Base-by-base conservation (phyloP, 2,329 filamentous ascomycete species). In the Didymella pomorum region DNA sequence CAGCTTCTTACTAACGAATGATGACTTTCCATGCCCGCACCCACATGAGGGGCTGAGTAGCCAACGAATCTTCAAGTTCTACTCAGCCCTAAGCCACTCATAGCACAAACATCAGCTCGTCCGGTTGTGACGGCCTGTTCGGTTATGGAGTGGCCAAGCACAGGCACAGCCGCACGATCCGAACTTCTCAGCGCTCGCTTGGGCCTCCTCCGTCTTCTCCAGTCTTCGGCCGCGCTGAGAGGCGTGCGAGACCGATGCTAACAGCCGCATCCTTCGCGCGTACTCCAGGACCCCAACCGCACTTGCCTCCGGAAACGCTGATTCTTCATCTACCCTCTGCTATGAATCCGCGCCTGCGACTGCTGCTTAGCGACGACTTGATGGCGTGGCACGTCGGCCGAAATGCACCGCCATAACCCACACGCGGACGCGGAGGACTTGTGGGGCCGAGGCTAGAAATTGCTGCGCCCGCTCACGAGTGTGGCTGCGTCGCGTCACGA, bases 71-170 rank as follows among this genome's bases (percentile, higher is more conserved):
- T 60, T 69, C 62, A 63, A 61, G 67, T 63, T 66, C 63, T 56
- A 62, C 70, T 71, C 71, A 71, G 72, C 72, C 72, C 65, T 71
- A 48, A 64, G 62, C 59, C 58, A 59, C 56, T 58, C 64, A 63
- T n/a, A 50, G 53, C 44, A 52, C 58, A 48, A 61, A 52, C 41
- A 48, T 58, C 48, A 55, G 58, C 49, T 64, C 56, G 37, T 43
- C 60, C 63, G 65, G 63, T 43, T 63, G 49, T 55, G 56, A 64
- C 66, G 65, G 62, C 62, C 56, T 35, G 35, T 63, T 60, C 54
- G 61, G 61, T 62, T 45, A 39, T 54, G 46, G 28, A 23, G 6
- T 33, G 43, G 43, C 35, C 47, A 51, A 57, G 37, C 37, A 41
- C 37, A 43, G 23, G 50, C 54, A 53, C 45, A 62, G 56, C 51